Evolutionary conservation across 805 yeast species (phyloP).

Genomic region (Suhomyces sp.): DNA sequence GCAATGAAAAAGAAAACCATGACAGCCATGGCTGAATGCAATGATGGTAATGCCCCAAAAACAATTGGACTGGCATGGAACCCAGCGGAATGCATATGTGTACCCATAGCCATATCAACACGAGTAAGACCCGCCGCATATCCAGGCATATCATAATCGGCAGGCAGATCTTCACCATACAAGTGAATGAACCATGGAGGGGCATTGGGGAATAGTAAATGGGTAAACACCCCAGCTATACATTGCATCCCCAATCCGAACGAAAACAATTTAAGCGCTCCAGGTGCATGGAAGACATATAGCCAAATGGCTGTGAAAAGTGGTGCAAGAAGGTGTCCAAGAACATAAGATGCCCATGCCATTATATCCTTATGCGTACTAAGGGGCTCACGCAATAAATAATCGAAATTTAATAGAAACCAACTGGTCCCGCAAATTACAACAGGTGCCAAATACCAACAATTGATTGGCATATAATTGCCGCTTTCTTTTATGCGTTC

Average conservation of each 20-base stretch:
- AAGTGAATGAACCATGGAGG: slow-evolving; percentile 73
- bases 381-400: slow-evolving; percentile 41
- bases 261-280: slow-evolving; percentile 53
- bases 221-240: slow-evolving; percentile 59
- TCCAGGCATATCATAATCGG: slow-evolving; percentile 62
- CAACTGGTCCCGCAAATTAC: slow-evolving; percentile 45
- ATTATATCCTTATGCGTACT: slow-evolving; percentile 48
- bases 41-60: slow-evolving; percentile 63
- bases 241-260: slow-evolving; percentile 61
- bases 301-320: slow-evolving; percentile 61
- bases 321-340: slow-evolving; percentile 61
- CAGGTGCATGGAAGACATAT: slow-evolving; percentile 68
- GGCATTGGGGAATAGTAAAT: slow-evolving; percentile 63
- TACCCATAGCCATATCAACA: slow-evolving; percentile 62
- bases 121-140: slow-evolving; percentile 71
- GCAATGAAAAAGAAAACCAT: slow-evolving; percentile 44
- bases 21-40: slow-evolving; percentile 68
- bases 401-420: slow-evolving; percentile 49
- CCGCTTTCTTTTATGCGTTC: slow-evolving; percentile 1
- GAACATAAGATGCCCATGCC: slow-evolving; percentile 64
- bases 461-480: slow-evolving; percentile 18
- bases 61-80: slow-evolving; percentile 69
- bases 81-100: slow-evolving; percentile 58
- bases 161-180: slow-evolving; percentile 55
- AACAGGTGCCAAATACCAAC: slow-evolving; percentile 32